Base-by-base conservation (phyloP, 2,329 filamentous ascomycete genomes). In the Apiospora kogelbergensis region DNA sequence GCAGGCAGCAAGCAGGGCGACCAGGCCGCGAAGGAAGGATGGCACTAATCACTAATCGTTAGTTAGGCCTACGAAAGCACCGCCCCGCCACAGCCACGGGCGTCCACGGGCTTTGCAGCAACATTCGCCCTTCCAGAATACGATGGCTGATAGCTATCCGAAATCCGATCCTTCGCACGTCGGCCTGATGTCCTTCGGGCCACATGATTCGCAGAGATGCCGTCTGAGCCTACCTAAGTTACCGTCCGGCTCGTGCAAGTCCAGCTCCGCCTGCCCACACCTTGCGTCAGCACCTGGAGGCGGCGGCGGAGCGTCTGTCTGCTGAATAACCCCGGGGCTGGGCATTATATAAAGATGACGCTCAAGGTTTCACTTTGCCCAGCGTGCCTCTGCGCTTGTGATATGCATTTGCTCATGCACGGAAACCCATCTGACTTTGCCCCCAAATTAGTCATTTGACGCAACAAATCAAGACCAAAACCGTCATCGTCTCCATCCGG, bases 11-110 rank as follows among this genome's bases (percentile, higher is more conserved):
- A n/a, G 13, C 24, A 57, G 26, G 48, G 11, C 24, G 48, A 15
- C 48, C 17, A 57, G 48, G 48, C 48, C 48, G 46, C 17, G 22
- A 57, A 20, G 26, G 7, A 33, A 11, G 17, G 7, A 15, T 13
- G 40, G 40, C 40, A 42, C 40, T 42, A 42, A 42, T 42, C 53
- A 60, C 53, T 60, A 60, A 33, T 33, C 33, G 7, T 33, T 60
- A 7, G 30, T 17, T 17, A 37, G 37, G 53, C 53, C 37, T 60
- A 37, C 53, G 30, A 60, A 60, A 7, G 30, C 53, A 60, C 30
- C 30, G 53, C 53, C 53, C 53, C 53, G 53, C 53, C 53, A 60
- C 30, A 60, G 53, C 53, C 53, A 60, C 53, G 26, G 53, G n/a
- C n/a, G n/a, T n/a, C n/a, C n/a, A 33, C 33, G 3, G 33, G n/a